Evolutionary conservation across 2,329 filamentous ascomycete species (phyloP), one percentile per base, ranked within the genome.

Genomic region (Coniochaeta sp.): DNA sequence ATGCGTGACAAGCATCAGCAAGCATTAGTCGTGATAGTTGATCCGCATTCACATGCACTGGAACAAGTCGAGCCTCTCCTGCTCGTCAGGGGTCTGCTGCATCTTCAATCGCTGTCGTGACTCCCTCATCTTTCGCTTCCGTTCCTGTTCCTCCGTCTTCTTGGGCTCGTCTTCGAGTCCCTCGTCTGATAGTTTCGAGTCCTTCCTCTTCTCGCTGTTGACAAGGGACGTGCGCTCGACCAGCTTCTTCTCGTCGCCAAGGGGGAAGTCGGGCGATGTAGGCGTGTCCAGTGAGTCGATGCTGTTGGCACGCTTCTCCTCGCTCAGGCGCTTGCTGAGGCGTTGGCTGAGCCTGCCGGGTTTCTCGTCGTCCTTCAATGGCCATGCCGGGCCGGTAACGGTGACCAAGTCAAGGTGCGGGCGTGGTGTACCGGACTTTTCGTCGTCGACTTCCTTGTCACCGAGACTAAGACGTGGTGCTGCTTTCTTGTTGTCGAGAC

Each of bases 191-290:
- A 42, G 38, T 42, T 42, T 42, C 18, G 38, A 42, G 38, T 42
- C 38, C 38, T 22, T 22, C 12, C 26, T 42, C 4, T 10, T 12
- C 18, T 42, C 38, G n/a, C 38, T 13, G n/a, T 42, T 42, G 12
- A 22, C 6, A 5, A 42, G 14, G 6, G 38, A 42, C n/a, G 26
- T 18, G 5, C 38, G 38, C 20, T 42, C 38, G 10, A 24, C 18
- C 7, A n/a, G 20, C 38, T 42, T 42, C 38, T 62, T 42, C 38
- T 42, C 38, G 8, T 24, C 18, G 22, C 26, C 38, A 14, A n/a
- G n/a, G n/a, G 38, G 20, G 38, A 42, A 42, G 22, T 26, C 38
- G 38, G 38, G 18, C 38, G 38, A 24, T 6, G 38, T 42, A 26
- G 38, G 38, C 10, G 38, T 42, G 38, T 42, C 38, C n/a, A 42